Evolutionary conservation across 2,329 filamentous ascomycete genomes (phyloP), one percentile per base, ranked within the genome.

Genomic region (Penicillium fuscoglaucum): DNA sequence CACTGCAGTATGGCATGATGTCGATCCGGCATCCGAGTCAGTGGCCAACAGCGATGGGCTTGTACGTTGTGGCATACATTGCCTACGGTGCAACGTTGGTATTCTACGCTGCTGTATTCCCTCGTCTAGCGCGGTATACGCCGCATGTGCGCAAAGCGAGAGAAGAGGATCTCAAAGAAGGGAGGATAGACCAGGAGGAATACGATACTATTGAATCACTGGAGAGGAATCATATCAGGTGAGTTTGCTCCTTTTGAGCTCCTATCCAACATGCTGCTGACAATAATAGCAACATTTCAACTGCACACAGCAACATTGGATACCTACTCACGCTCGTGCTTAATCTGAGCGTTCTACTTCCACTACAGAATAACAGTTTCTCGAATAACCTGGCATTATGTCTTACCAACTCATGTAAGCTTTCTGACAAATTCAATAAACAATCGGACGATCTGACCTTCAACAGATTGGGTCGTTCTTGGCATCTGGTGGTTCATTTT

Each of bases 401-500:
- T 52, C 58, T 78, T 29, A 78, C 75, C 17, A 78, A 78, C 54
- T 74, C 75, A 41, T 78, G 76, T 77, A 58, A 41, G 75, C 56
- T 19, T 31, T 17, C 9, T 12, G 19, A 4, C 1, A 5, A 19
- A 7, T 31, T 5, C n/a, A 24, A 19, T 19, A 4, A 9, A 19
- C 4, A 19, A 10, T 29, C n/a, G 17, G 2, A 35, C 21, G 44
- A 17, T 46, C 58, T 61, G 21, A 62, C 26, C 8, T 6, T 58
- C 41, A 53, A n/a, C 51, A 77, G 75, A 78, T 49, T 77, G 76
- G 76, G 69, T 78, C 12, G 52, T 78, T 0, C 66, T 78, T 13
- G 76, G 75, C 4, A 66, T 78, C 12, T 78, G 75, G 72, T 78
- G 76, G 76, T 78, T 78, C 48, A 64, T 78, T 21, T 78, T 76